These are phyloP conservation scores for Fusarium chuoi DNA, from an alignment of 2,329 filamentous ascomycete species.

Conservation along the genomic window DNA sequence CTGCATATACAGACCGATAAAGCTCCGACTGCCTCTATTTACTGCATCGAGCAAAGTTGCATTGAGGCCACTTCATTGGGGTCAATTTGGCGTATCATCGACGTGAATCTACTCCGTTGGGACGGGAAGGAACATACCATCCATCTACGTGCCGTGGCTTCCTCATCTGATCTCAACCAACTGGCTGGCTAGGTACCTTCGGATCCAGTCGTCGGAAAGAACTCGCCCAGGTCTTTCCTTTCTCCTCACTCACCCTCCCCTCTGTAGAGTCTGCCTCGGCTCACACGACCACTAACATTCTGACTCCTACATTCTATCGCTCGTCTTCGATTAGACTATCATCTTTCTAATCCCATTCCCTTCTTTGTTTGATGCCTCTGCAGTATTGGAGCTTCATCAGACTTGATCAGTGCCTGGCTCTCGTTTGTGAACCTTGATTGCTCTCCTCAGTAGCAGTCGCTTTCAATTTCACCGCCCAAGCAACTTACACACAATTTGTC, in stretches of 20 bases:
- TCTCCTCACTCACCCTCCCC: constrained; percentile 7
- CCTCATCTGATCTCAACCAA: constrained; percentile 27
- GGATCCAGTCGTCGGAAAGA: constrained; percentile 4
- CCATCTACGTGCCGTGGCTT: constrained; percentile 2
- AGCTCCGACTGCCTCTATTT: constrained; percentile 2
- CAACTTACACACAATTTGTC: neutral
- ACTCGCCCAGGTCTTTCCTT: constrained; percentile 21
- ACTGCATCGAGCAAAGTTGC: constrained; percentile 1
- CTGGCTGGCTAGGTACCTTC: neutral
- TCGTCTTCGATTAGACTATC: neutral
- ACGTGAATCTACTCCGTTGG: neutral
- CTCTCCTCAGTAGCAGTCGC: constrained; percentile 30
- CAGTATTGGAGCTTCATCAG: constrained; percentile 40
- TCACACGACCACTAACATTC: constrained; percentile 21
- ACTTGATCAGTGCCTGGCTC: constrained; percentile 20
- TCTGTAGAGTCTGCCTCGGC: constrained; percentile 19
- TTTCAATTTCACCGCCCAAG: neutral
- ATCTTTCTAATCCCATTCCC: neutral
- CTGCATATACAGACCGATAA: neutral
- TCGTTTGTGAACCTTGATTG: constrained; percentile 17
- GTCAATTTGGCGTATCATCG: constrained; percentile 8
- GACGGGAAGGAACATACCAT: constrained; percentile 25
- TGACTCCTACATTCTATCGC: constrained; percentile 20
- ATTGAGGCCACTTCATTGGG: neutral
- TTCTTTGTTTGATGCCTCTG: constrained; percentile 40